Base-by-base conservation (phyloP, 2,329 filamentous ascomycete species). In the Pezicula neosporulosa region DNA sequence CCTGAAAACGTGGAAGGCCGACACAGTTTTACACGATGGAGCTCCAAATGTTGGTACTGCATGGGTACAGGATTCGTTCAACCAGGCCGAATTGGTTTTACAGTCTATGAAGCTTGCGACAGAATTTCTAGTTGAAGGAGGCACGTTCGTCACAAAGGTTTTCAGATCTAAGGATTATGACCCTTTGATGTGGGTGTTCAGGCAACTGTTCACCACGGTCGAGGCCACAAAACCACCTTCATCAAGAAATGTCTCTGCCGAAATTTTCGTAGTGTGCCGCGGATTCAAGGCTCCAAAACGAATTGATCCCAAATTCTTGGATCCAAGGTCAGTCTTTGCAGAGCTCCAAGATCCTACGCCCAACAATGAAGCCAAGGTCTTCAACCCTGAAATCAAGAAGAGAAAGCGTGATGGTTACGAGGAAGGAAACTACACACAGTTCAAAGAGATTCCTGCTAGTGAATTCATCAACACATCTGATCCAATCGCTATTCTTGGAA, bases 151-250 rank as follows among this genome's bases (percentile, higher is more conserved):
- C 42, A 97, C 93, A 50, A 99, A 99, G 72, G 90, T 99, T 41
- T 99, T 99, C 77, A 78, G 94, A 56, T 96, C 90, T 33, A 97
- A 97, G 68, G 93, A 99, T 68, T 97, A 96, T 76, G 97, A 97
- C 68, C 86, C 90, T 52, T 73, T 99, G 43, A 80, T 97, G 45
- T 99, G 94, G 94, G 92, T 97, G 33, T 91, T 97, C 76, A 96
- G 96, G 68, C 94, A 99, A 70, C 79, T 99, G 1, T 99, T 99
- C 74, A 80, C 81, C 44, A 95, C 94, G 60, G 94, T 99, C 57
- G 93, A 99, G 68, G 93, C 95, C 45, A 99, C 94, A 5, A 99
- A 99, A 71, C 94, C 94, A 3, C 94, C 94, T 0, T 96, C 91
- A 0, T 96, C 90, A 8, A 82, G 94, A 76, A 97, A 96, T 64